phyloP scores from a whole-genome alignment of 768 basidiomycete genomes.

The Nidularia sp. region DNA sequence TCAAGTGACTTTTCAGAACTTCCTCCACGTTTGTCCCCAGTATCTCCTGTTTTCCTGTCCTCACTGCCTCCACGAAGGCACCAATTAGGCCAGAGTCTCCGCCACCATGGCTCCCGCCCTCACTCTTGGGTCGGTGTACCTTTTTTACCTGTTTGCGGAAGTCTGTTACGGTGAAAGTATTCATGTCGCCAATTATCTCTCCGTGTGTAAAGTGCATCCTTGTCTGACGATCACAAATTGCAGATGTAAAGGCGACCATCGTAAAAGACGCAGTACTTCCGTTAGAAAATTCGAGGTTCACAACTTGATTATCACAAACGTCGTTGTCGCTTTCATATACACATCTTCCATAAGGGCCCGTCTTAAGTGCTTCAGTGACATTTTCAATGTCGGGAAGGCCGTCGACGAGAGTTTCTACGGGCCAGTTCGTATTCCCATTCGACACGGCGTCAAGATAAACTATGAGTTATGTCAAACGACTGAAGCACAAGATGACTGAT shows the following conservation, averaged over 20 bases:
- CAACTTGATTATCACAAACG: constrained; percentile 89
- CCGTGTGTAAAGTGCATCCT: constrained; percentile 84
- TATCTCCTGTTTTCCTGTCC: constrained; percentile 52
- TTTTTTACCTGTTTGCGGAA: constrained; percentile 56
- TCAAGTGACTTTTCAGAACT: constrained; percentile 72
- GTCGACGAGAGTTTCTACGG: constrained; percentile 65
- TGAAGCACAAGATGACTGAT: neutral
- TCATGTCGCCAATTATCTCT: constrained; percentile 88
- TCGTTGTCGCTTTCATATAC: constrained; percentile 85
- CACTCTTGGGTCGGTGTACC: constrained; percentile 41
- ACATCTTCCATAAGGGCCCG: constrained; percentile 74
- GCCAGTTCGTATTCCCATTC: constrained; percentile 57
- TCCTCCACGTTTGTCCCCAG: constrained; percentile 68
- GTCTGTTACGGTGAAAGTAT: constrained; percentile 68
- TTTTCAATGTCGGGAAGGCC: constrained; percentile 87
- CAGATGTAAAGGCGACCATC: constrained; percentile 82
- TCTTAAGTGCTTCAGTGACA: constrained; percentile 64
- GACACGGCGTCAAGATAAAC: constrained; percentile 81
- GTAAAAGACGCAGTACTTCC: constrained; percentile 84
- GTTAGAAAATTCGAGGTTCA: constrained; percentile 82
- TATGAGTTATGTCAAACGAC: constrained; percentile 19
- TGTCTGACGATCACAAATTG: constrained; percentile 79
- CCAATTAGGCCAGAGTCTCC: constrained; percentile 77
- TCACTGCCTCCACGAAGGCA: constrained; percentile 75
- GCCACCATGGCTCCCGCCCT: constrained; percentile 79